These are phyloP conservation scores for Sugiyamaella boreocaroliniensis DNA, from an alignment of 805 yeast genomes.

Conservation along the genomic window DNA sequence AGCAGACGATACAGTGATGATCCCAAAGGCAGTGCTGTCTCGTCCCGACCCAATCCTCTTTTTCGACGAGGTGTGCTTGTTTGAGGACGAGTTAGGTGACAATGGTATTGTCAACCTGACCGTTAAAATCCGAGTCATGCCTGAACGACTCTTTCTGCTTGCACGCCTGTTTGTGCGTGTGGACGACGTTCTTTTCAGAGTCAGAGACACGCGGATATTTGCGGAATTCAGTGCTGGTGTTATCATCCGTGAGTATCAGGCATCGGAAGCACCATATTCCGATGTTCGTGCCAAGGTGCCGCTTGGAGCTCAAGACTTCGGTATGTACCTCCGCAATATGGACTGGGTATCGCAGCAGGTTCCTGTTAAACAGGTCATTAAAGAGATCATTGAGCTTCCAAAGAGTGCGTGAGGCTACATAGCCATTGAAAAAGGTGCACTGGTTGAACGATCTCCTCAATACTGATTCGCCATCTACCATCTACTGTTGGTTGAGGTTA, in stretches of 20 bases:
- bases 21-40: conserved; percentile 67
- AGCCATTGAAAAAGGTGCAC: neutral
- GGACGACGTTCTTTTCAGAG: conserved; percentile 78
- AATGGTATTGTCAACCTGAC: conserved; percentile 80
- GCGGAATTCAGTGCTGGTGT: conserved; percentile 62
- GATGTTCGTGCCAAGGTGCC: conserved; percentile 37
- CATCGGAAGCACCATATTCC: conserved; percentile 51
- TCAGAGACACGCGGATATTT: conserved; percentile 78
- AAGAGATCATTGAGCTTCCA: conserved; percentile 3
- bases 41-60: conserved; percentile 80
- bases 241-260: conserved; percentile 71
- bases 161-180: conserved; percentile 79
- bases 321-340: conserved; percentile 66
- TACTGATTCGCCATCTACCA: no score
- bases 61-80: conserved; percentile 81
- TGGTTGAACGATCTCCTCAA: no score
- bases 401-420: neutral
- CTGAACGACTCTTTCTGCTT: conserved; percentile 62
- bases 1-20: conserved; percentile 29
- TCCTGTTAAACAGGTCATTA: conserved; percentile 33
- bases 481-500: no score
- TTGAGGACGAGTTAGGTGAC: conserved; percentile 94
- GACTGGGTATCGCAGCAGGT: conserved; percentile 74
- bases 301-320: conserved; percentile 56
- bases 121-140: conserved; percentile 85